A percentile compares a stretch with the other conserved stretches of the same genome.
Evolutionary conservation across 2,329 filamentous ascomycete genomes (phyloP).

Genomic region (Aspergillus tanneri): DNA sequence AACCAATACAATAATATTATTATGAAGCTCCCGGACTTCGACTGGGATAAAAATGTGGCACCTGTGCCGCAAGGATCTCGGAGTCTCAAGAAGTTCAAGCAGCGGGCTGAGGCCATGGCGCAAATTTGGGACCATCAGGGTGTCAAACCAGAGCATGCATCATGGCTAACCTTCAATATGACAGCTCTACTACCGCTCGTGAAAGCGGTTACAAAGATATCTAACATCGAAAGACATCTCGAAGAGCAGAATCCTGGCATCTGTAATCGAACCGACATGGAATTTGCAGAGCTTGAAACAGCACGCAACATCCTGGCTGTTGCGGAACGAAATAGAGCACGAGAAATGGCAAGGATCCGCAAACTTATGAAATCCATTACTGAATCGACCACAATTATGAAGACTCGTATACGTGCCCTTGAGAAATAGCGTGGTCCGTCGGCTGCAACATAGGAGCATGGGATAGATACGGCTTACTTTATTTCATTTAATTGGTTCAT

Average conservation of each 20-base stretch:
- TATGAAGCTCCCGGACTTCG: constrained; percentile 12
- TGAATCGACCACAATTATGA: constrained; percentile 17
- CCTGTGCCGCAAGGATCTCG: constrained; percentile 18
- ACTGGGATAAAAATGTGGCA: constrained; percentile 19
- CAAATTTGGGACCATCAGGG: constrained; percentile 21
- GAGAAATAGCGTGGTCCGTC: constrained; percentile 1
- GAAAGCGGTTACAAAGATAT: constrained; percentile 24
- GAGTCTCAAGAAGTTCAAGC: constrained; percentile 19
- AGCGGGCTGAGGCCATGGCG: constrained; percentile 24
- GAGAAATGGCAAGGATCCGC: constrained; percentile 22
- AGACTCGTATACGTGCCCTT: constrained; percentile 13
- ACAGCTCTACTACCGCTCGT: constrained; percentile 19
- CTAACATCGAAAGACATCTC: constrained; percentile 17
- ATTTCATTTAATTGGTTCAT: background rate
- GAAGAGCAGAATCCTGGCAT: constrained; percentile 7
- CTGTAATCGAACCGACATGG: constrained; percentile 15
- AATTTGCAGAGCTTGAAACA: constrained; percentile 24
- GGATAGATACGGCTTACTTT: background rate
- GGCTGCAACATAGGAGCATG: background rate
- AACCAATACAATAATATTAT: background rate
- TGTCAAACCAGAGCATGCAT: constrained; percentile 25
- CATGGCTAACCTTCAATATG: constrained; percentile 24
- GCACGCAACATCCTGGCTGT: constrained; percentile 17
- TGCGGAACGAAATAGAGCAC: constrained; percentile 21
- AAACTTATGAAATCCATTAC: constrained; percentile 16